Evolutionary conservation across 257 asterid species (phyloP), one percentile per base, ranked within the genome.

Genomic region (Solanum peruvianum): DNA sequence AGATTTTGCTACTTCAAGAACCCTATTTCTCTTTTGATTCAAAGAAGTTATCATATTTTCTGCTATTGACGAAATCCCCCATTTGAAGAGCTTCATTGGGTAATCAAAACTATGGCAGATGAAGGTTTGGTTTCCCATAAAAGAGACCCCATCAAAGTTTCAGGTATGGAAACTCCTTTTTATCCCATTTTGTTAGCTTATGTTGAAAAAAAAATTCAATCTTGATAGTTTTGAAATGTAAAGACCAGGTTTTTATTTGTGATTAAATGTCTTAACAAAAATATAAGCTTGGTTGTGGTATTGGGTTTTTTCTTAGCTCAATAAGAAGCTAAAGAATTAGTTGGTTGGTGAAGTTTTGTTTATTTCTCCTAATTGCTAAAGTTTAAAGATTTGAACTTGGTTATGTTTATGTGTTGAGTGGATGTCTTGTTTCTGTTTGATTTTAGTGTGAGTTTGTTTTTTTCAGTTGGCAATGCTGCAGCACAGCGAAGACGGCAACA

Each of bases 401-500:
- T 44, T 14, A 9, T 77, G 84, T 18, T 80, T 47, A 47, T 80
- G 67, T 80, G 84, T 18, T 78, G 56, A 49, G 7, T 49, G 60
- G 60, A 49, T 49, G 23, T 15, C 60, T 49, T 49, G 60, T 49
- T 49, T 1, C 60, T 49, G 9, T 49, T 49, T 49, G 23, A 49
- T 49, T 15, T 49, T 49, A 49, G 60, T 78, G 66, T 66, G 35
- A 58, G 9, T 69, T 75, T 91, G 86, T 49, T 70, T 78, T 89
- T 82, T 82, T 87, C 91, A 96, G 99, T 97, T 76, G 98, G 98
- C 89, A 92, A 88, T 92, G 92, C 80, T 75, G 99, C 98, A 21
- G 96, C 91, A 56, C 98, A 93, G 92, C 90, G 96, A 91, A 95
- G 99, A 88, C 90, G 98, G 82, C 96, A 95, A 80, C 93, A 92